phyloP scores from a whole-genome alignment of 805 yeast species.

The Yarrowia porcina region DNA sequence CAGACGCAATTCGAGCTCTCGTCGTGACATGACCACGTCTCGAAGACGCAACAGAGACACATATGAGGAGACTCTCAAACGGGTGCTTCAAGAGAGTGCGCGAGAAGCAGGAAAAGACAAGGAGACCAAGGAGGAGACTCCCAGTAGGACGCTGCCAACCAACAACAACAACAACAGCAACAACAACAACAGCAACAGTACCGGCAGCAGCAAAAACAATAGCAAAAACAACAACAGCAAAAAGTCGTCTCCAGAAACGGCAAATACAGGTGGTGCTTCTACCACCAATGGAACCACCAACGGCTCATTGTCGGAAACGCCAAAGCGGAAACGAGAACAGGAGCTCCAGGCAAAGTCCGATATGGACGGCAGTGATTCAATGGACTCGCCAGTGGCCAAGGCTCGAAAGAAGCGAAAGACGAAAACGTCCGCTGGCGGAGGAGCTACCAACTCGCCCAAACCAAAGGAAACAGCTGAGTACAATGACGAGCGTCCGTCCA shows the following conservation, averaged over 20 bases:
- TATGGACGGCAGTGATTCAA: slow-evolving; percentile 10
- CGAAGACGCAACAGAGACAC: slow-evolving; percentile 17
- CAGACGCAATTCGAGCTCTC: slow-evolving; percentile 27
- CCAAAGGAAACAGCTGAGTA: slow-evolving; percentile 26
- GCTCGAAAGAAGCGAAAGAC: slow-evolving; percentile 23
- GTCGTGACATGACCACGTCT: slow-evolving; percentile 36
- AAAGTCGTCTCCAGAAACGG: slow-evolving; percentile 35
- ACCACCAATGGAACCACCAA: background rate
- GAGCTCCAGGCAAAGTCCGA: slow-evolving; percentile 22
- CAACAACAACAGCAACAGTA: background rate
- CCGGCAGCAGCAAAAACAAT: too few relatives aligned
- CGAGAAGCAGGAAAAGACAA: slow-evolving; percentile 26
- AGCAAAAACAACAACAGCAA: background rate
- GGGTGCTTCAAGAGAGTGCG: slow-evolving; percentile 38
- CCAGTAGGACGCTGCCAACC: background rate
- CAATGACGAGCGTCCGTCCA: slow-evolving; percentile 58
- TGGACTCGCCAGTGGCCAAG: slow-evolving; percentile 16
- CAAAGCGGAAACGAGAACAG: slow-evolving; percentile 15
- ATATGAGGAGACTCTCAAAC: slow-evolving; percentile 40
- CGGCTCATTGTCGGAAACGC: slow-evolving; percentile 13
- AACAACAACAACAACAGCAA: background rate
- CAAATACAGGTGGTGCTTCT: background rate
- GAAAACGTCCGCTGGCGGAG: slow-evolving; percentile 4
- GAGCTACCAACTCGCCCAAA: slow-evolving; percentile 9
- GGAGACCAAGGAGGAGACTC: slow-evolving; percentile 12